A percentile compares a stretch with the other conserved stretches of the same genome.
Evolutionary conservation across 106 monocot species (phyloP).

Genomic region (Dendrobium chrysotoxum): DNA sequence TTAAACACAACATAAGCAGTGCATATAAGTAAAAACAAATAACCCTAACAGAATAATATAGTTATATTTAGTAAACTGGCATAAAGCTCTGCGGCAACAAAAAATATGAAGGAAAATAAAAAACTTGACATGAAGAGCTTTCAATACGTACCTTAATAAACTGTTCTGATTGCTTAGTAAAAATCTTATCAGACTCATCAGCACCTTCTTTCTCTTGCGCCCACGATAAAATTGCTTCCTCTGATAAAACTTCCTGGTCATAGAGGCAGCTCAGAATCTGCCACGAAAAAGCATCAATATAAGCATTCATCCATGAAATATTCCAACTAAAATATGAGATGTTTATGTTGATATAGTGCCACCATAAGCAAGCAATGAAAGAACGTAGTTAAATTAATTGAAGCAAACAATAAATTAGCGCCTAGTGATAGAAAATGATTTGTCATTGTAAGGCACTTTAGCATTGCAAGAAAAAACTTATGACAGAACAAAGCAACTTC

Average conservation of each 20-base stretch:
- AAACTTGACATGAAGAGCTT: background rate
- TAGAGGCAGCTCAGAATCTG: conserved; percentile 66
- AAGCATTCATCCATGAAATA: background rate
- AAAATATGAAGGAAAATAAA: background rate
- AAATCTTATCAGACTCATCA: conserved; percentile 85
- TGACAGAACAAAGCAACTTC: background rate
- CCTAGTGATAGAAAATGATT: background rate
- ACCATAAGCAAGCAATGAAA: background rate
- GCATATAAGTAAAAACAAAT: background rate
- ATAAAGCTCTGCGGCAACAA: background rate
- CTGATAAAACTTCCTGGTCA: conserved; percentile 59
- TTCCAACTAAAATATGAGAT: background rate
- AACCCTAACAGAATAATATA: background rate
- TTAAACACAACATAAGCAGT: background rate
- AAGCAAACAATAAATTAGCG: background rate
- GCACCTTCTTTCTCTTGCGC: conserved; percentile 78
- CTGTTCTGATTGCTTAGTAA: conserved; percentile 62
- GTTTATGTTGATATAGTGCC: background rate
- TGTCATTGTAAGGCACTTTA: too few relatives aligned
- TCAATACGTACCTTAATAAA: conserved; percentile 60
- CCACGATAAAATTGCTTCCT: conserved; percentile 86
- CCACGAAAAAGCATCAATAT: conserved; percentile 2
- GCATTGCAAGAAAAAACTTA: too few relatives aligned
- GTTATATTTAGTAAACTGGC: background rate
- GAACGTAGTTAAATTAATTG: background rate